Evolutionary conservation across 768 basidiomycete genomes (phyloP).

Genomic region (Suillus luteus): DNA sequence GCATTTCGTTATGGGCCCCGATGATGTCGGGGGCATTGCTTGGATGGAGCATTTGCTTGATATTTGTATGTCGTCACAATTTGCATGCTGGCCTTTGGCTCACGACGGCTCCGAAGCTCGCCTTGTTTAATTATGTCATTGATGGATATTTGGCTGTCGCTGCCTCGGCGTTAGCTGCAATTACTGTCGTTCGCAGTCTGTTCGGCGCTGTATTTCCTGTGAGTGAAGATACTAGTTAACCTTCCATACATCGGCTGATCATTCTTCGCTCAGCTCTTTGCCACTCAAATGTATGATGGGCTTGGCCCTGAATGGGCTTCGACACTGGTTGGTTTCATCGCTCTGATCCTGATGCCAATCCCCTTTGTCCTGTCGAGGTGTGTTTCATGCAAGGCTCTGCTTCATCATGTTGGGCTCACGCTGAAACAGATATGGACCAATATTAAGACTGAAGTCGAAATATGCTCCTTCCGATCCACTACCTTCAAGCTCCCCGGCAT

Average conservation of each 20-base stretch:
- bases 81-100: neutral
- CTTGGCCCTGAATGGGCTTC: slow-evolving; percentile 62
- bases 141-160: slow-evolving; percentile 58
- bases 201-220: slow-evolving; percentile 54
- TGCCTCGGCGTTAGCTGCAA: slow-evolving; percentile 58
- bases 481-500: slow-evolving; percentile 15
- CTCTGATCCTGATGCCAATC: slow-evolving; percentile 52
- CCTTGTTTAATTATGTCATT: slow-evolving; percentile 60
- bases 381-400: neutral
- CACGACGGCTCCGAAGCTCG: slow-evolving; percentile 38
- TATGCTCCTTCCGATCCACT: slow-evolving; percentile 37
- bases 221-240: neutral
- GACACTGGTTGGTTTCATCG: slow-evolving; percentile 53
- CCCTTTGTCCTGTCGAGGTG: slow-evolving; percentile 46
- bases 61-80: slow-evolving; percentile 47
- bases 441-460: slow-evolving; percentile 44
- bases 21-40: slow-evolving; percentile 49
- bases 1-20: slow-evolving; percentile 54
- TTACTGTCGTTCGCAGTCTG: slow-evolving; percentile 52
- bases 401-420: neutral
- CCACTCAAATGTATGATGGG: slow-evolving; percentile 52
- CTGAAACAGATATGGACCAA: slow-evolving; percentile 38
- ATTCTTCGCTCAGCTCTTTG: slow-evolving; percentile 42
- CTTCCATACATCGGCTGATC: slow-evolving; percentile 5
- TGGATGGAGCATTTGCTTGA: slow-evolving; percentile 55